These are phyloP conservation scores for Cajanus cajan DNA, from an alignment of 306 rosid species.

Conservation along the genomic window DNA sequence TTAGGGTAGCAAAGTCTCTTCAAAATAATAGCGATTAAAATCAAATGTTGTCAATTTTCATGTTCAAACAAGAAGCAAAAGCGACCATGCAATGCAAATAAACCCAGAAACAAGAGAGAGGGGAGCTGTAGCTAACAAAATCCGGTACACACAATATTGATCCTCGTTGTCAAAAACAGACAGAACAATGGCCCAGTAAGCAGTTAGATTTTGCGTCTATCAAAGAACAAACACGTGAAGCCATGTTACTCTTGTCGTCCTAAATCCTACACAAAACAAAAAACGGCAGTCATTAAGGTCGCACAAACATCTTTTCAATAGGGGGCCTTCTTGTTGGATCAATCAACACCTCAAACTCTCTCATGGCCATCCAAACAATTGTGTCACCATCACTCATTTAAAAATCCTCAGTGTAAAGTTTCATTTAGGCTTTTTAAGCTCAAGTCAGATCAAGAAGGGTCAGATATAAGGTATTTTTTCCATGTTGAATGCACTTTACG, in stretches of 20 bases:
- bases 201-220: conserved; percentile 19
- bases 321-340: not conserved
- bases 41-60: not conserved
- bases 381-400: not conserved
- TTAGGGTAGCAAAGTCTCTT: not conserved
- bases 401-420: not conserved
- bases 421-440: not conserved
- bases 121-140: conserved; percentile 17
- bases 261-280: conserved; percentile 5
- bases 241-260: conserved; percentile 66
- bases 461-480: not conserved
- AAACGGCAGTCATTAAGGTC: not conserved
- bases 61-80: conserved; percentile 7
- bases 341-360: conserved; percentile 21
- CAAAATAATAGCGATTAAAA: not conserved
- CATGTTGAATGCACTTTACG: not conserved
- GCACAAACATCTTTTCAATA: conserved; percentile 12
- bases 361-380: not conserved
- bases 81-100: not conserved
- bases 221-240: conserved; percentile 45
- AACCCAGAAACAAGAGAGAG: not conserved
- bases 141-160: conserved; percentile 26
- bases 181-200: conserved; percentile 31
- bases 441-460: not conserved
- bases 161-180: conserved; percentile 39